These are phyloP conservation scores for Diaporthe batatas DNA, from an alignment of 2,329 filamentous ascomycete genomes.

Conservation along the genomic window DNA sequence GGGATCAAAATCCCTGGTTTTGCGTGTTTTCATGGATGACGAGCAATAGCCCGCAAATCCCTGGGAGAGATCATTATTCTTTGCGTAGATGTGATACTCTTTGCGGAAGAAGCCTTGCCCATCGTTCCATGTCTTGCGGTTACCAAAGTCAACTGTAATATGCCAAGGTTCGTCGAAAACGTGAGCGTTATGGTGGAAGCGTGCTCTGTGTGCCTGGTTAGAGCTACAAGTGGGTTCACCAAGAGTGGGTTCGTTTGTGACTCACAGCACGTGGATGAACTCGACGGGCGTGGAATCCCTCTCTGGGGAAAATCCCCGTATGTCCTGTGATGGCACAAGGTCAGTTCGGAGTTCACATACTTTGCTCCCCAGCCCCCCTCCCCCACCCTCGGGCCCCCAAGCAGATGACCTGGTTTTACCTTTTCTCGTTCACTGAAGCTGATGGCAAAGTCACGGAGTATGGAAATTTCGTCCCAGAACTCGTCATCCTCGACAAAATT, in stretches of 20 bases:
- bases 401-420: not conserved
- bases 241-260: not conserved
- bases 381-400: too few relatives aligned
- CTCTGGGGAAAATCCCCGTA: not conserved
- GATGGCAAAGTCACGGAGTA: not conserved
- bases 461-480: not conserved
- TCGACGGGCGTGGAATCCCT: not conserved
- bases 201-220: not conserved
- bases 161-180: not conserved
- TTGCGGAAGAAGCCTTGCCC: not conserved
- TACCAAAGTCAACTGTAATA: not conserved
- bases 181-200: not conserved
- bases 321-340: not conserved
- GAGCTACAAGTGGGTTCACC: too few relatives aligned
- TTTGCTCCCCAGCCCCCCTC: too few relatives aligned
- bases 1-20: not conserved
- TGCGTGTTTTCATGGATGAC: not conserved
- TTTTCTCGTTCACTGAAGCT: not conserved
- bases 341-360: too few relatives aligned
- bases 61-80: conserved; percentile 4
- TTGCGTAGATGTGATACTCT: not conserved
- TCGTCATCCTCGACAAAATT: conserved; percentile 9
- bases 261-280: not conserved
- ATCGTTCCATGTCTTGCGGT: not conserved
- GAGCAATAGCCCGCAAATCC: not conserved